Base-by-base conservation (phyloP, 192 early-diverging fungal species). In the Coemansia sp. region DNA sequence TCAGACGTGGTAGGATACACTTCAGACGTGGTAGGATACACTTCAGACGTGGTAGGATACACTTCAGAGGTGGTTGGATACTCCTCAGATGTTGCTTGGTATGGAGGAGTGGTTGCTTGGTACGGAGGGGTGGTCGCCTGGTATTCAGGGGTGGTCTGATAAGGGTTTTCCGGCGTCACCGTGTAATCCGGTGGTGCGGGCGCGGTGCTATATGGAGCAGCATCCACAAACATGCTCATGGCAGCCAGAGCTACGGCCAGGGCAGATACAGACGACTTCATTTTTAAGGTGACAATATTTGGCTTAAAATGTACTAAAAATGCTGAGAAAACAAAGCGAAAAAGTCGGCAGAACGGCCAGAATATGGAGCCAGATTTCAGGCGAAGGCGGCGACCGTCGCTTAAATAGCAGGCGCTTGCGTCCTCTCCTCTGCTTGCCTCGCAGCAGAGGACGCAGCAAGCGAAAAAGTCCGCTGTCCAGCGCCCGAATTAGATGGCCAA, bases 241-340 rank as follows among this genome's bases (percentile, higher is more conserved):
- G 55, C 46, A 36, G 31, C 28, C 20, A 58, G 34, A 10, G 56
- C 50, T n/a, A 51, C 4, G 5, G 45, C 42, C 14, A 50, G 28
- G 39, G 58, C 8, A 19, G 63, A 57, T 10, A 66, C 4, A 26
- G 50, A 58, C 19, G 45, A 14, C 39, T 34, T 66, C 56, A 58
- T 66, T 58, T 30, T 40, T 23, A 23, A 40, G 26, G 8, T 9
- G 27, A 38, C 23, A 51, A 51, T 22, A 35, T 29, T 20, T 45
- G 26, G 25, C 36, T 21, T 8, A 17, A 52, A 15, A 35, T 52
- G 35, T 8, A 28, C 7, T 26, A 46, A 5, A 46, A 15, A 46
- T 23, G 19, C 7, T n/a, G 12, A 41, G 39, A 41, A n/a, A n/a
- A n/a, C n/a, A n/a, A n/a, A 48, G 46, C n/a, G 21, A 43, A 43